Evolutionary conservation across 352 stramenopile species (phyloP).

Genomic region (Phytophthora hibernalis): DNA sequence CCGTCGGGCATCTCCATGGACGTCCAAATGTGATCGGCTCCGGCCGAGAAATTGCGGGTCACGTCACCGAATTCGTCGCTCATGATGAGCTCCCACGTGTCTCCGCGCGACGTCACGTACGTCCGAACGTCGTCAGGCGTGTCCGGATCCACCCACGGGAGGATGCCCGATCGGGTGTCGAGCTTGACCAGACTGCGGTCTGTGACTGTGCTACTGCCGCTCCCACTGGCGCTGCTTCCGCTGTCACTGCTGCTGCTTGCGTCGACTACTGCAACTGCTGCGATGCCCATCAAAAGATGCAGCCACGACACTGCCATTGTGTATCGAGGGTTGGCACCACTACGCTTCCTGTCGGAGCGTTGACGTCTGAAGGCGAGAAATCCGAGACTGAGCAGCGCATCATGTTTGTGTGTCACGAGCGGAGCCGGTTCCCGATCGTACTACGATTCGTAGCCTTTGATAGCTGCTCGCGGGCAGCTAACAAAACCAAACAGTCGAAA

Average conservation of each 20-base stretch:
- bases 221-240: constrained; percentile 20
- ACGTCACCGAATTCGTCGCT: constrained; percentile 69
- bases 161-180: constrained; percentile 52
- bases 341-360: background rate
- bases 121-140: constrained; percentile 54
- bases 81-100: constrained; percentile 66
- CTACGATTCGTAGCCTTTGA: constrained; percentile 13
- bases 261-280: constrained; percentile 22
- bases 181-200: constrained; percentile 40
- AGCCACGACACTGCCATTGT: constrained; percentile 6
- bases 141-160: constrained; percentile 63
- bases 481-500: constrained; percentile 2
- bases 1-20: constrained; percentile 76
- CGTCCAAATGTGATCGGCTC: constrained; percentile 66
- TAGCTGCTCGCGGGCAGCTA: background rate
- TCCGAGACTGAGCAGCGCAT: constrained; percentile 12
- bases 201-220: constrained; percentile 28
- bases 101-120: constrained; percentile 62
- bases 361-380: constrained; percentile 2
- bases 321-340: too few species aligned
- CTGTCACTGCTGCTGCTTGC: constrained; percentile 22
- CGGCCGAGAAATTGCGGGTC: constrained; percentile 62
- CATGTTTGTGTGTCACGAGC: constrained; percentile 32
- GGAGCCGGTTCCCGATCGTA: constrained; percentile 21
- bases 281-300: constrained; percentile 7